Base-by-base conservation (phyloP, 2,329 filamentous ascomycete species). In the Fusarium euwallaceae region DNA sequence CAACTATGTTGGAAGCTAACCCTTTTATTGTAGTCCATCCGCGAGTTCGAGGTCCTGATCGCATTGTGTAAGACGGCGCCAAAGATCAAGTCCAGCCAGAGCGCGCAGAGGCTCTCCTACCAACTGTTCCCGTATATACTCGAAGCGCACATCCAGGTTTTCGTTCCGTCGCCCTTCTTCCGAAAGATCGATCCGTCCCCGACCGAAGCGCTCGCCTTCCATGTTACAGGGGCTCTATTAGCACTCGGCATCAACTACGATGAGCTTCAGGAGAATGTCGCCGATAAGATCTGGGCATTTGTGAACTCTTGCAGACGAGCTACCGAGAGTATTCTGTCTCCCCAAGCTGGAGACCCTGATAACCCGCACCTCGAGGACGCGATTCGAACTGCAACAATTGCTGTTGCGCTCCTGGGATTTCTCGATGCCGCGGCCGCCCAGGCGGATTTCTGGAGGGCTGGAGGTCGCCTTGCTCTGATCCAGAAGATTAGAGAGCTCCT, bases 61-160 rank as follows among this genome's bases (percentile, higher is more conserved):
- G 95, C 97, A 51, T 88, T 99, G 29, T 98, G 96, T 87, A 96
- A 95, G 84, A 94, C 96, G 63, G 94, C 95, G 4, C 93, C 95
- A 5, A 89, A 91, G 27, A 88, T 98, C 29, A 88, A 92, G 62
- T 92, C 91, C 55, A 83, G 86, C 48, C 90, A 94, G 70, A 93
- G 93, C 80, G 95, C 95, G 32, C 91, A 94, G 78, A 93, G 91
- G 78, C 90, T 99, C 43, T 90, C 92, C n/a, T 87, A 88, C 37
- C 95, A 97, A 76, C 86, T 99, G 45, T 89, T 92, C 9, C 93
- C 93, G 6, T 98, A 98, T 82, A 89, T 98, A 14, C 91, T 95
- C 76, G 94, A 98, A 81, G 93, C 94, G 6, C 94, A 96, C 79
- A 86, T 89, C 37, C 96, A 98, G 81, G 84, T 90, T 20, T 94